Evolutionary conservation across 495 filamentous ascomycete species (phyloP), one percentile per base, ranked within the genome.

Genomic region (Entonaema liquescens): DNA sequence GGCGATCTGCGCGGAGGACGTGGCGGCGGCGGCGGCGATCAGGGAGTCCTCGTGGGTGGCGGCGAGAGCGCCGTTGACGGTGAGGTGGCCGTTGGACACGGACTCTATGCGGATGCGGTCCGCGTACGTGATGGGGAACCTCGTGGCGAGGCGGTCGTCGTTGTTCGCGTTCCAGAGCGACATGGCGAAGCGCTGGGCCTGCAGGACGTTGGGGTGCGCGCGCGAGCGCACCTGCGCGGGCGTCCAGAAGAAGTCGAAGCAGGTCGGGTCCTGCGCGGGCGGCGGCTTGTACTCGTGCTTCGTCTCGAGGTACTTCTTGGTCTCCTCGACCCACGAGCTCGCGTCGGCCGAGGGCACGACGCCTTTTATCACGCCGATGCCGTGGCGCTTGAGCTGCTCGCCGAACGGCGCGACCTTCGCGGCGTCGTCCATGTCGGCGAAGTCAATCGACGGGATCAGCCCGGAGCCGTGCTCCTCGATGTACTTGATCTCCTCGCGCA

Each of bases 161-260:
- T 78, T 79, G 23, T 86, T 89, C 36, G 88, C 89, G 78, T 97
- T 91, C 94, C 93, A 97, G 57, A 93, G 83, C 21, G 86, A 87
- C 86, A 95, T 92, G 62, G 95, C 85, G 73, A 94, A 95, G 13
- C 85, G 83, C 78, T 97, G 93, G 0, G 93, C 85, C 57, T 84
- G 81, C 21, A 97, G 82, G 69, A 97, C 78, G 68, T 91, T 89
- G 19, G 91, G 87, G 74, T 97, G 90, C 0, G 89, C 87, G 42
- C 94, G 88, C 28, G 94, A 93, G 66, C 89, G 86, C 42, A 92
- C 85, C 79, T 97, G 94, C 2, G 90, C 84, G 7, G 91, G 91
- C 1, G 91, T 91, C 94, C 94, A 97, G 83, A 97, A 97, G 40
- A 97, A 87, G 79, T 97, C 94, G 79, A 92, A 97, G 13, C 96